These are phyloP conservation scores for Fagopyrum homotropicum DNA, from an alignment of 148 eudicot genomes.

Conservation along the genomic window DNA sequence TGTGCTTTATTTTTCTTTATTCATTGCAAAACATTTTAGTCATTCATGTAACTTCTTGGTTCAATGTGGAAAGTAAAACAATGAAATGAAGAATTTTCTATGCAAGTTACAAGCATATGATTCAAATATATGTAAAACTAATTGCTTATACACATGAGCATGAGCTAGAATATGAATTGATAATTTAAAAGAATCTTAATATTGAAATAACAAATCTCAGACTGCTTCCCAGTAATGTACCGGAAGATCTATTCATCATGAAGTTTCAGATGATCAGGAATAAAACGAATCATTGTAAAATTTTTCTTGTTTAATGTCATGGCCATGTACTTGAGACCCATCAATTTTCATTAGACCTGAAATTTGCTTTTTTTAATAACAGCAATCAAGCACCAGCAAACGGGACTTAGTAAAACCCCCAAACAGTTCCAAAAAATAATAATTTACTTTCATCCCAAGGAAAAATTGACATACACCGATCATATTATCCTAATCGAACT, in stretches of 20 bases:
- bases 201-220: neutral
- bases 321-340: neutral
- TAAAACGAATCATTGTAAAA: neutral
- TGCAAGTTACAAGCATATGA: too few species aligned
- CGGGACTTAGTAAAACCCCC: neutral
- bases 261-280: neutral
- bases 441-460: neutral
- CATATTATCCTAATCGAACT: neutral
- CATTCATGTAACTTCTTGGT: too few species aligned
- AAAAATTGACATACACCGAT: neutral
- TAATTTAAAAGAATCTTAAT: neutral
- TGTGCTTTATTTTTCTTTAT: too few species aligned
- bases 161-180: neutral
- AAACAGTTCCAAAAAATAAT: neutral
- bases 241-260: neutral
- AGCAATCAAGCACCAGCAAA: neutral
- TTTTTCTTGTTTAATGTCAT: neutral
- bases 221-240: neutral
- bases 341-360: neutral
- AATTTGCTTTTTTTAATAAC: neutral
- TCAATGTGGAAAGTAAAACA: too few species aligned
- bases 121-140: too few species aligned
- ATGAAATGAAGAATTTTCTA: too few species aligned
- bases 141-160: neutral
- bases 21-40: too few species aligned